Conservation (phyloP, 1,284 basidiomycete genomes). For the Sporisorium scitamineum region DNA sequence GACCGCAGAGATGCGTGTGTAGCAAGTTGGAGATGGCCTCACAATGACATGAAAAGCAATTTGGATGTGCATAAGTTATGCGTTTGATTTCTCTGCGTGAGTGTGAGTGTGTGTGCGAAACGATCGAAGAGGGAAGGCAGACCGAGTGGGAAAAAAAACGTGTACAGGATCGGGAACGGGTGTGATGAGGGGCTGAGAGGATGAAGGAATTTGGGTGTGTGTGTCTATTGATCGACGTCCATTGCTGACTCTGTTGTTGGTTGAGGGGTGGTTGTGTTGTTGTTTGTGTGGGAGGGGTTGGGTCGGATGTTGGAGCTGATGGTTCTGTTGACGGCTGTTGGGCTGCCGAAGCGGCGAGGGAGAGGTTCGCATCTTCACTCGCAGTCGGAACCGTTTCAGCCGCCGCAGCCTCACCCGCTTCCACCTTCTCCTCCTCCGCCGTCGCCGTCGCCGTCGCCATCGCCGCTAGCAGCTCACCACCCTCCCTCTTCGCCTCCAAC, state of each 20-base stretch:
- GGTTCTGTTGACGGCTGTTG: neutral
- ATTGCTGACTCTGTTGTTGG: neutral
- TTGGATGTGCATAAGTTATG: no score
- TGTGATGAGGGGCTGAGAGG: neutral
- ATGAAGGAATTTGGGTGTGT: no score
- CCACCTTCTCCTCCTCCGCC: neutral
- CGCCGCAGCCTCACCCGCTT: neutral
- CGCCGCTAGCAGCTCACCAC: no score
- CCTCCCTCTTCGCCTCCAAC: slow-evolving; percentile 8
- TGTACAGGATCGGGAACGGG: neutral
- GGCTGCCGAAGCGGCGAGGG: neutral
- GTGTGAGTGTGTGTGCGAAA: no score
- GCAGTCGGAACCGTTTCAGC: neutral
- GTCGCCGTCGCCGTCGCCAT: neutral
- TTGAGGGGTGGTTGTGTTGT: neutral
- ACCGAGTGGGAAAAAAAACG: neutral
- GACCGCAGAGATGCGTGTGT: neutral
- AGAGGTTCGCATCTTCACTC: neutral
- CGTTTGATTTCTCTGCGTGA: no score
- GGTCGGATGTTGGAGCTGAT: neutral
- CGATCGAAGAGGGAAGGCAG: neutral
- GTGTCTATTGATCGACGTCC: slow-evolving; percentile 4
- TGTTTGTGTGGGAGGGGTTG: neutral
- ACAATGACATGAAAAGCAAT: no score
- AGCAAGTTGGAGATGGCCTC: neutral